Base-by-base conservation (phyloP, 306 rosid genomes). In the Castanea sativa region DNA sequence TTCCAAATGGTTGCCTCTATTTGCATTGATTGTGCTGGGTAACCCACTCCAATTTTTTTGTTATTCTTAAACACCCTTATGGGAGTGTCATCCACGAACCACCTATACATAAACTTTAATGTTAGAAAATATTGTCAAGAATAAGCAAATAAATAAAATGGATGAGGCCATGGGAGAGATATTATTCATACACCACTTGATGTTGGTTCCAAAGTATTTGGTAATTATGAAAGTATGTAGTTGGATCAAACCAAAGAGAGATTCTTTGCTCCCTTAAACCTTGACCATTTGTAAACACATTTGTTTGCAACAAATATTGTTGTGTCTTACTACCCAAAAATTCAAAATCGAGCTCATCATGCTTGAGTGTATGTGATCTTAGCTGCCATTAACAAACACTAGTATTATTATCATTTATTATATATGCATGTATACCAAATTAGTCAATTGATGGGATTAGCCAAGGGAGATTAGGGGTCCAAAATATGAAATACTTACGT, bases 301-400 rank as follows among this genome's bases (percentile, higher is more conserved):
- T 86, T 21, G 86, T 86, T 21, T 63, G 79, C 14, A 86, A 18
- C 25, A 73, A 3, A 76, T 76, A 51, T 6, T 51, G 82, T 5
- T 8, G 45, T 38, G 59, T n/a, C 7, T 11, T 23, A 13, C 35
- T 65, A 0, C 84, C 86, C 61, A 86, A 23, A 3, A 86, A 77
- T 32, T 83, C 86, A n/a, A 83, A 86, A 69, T 86, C 89, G 25
- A 69, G 29, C 78, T 86, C 83, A 45, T 86, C 78, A 6, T 76
- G 77, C 6, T 5, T 52, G 12, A 0, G 16, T 5, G 14, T 45
- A 2, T 73, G 18, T 45, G 88, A 75, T 16, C 9, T 18, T 52
- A 85, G 52, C 88, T 85, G 72, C 55, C 45, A 41, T 41, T 41
- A 41, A 41, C 45, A 41, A 41, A 41, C 45, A 41, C 45, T 41